Conservation (phyloP, 257 asterid genomes). For the Ehretia macrophylla region DNA sequence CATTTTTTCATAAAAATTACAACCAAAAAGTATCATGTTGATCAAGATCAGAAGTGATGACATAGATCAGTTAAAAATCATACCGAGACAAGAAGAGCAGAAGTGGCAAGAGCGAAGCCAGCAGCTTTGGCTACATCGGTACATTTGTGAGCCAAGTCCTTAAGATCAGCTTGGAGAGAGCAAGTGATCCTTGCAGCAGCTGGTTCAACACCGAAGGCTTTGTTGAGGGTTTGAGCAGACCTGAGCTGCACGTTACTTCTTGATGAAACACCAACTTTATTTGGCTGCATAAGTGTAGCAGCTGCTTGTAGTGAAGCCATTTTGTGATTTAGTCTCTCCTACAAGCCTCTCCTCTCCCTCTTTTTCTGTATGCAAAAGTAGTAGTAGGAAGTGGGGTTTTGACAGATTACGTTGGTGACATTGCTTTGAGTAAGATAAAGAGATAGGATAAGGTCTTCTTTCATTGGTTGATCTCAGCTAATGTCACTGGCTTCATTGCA, state of each 20-base stretch:
- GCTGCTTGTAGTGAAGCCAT: constrained; percentile 96
- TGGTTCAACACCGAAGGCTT: constrained; percentile 64
- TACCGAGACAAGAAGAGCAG: constrained; percentile 92
- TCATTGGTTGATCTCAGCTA: constrained; percentile 43
- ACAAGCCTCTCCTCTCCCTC: background rate
- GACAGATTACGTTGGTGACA: constrained; percentile 53
- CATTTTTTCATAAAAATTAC: too few relatives aligned
- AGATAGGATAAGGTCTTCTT: constrained; percentile 61
- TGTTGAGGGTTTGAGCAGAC: constrained; percentile 43
- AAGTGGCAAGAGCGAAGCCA: constrained; percentile 95
- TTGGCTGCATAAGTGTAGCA: constrained; percentile 85
- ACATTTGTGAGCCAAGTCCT: constrained; percentile 74
- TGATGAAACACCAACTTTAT: constrained; percentile 57
- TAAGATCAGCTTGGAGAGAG: constrained; percentile 77
- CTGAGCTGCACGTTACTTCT: constrained; percentile 54
- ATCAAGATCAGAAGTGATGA: too few relatives aligned
- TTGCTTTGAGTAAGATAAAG: constrained; percentile 47
- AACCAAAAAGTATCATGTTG: background rate
- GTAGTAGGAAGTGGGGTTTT: too few relatives aligned
- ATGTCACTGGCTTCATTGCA: constrained; percentile 18
- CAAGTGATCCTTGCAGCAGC: constrained; percentile 49
- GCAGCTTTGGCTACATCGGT: constrained; percentile 92
- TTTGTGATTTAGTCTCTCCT: too few relatives aligned
- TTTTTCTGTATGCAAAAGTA: too few relatives aligned
- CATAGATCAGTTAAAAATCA: too few relatives aligned